phyloP scores from a whole-genome alignment of 345 rosid genomes.

The Eucalyptus cloeziana region DNA sequence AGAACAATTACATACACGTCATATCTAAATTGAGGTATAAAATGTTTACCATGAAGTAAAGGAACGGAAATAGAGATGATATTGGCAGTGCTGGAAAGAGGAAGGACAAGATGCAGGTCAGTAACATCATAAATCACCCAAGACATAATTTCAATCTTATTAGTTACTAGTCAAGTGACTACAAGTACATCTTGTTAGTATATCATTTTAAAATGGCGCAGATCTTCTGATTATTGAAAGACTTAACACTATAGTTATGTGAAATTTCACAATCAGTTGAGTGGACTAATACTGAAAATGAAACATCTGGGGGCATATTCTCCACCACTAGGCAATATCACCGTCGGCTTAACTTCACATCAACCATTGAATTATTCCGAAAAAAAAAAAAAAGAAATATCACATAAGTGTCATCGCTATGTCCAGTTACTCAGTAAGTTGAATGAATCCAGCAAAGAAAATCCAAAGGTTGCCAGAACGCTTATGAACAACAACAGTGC shows the following conservation, averaged over 20 bases:
- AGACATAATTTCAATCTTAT: not conserved
- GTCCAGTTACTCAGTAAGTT: not conserved
- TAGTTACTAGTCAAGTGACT: not conserved
- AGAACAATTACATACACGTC: not conserved
- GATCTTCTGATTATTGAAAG: not conserved
- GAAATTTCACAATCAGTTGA: not conserved
- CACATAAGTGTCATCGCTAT: not conserved
- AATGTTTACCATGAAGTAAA: conserved; percentile 72
- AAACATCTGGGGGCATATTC: not conserved
- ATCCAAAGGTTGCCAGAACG: not conserved
- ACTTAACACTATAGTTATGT: not conserved
- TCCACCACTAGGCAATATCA: not conserved
- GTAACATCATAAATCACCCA: not conserved
- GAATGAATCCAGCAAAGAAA: not conserved
- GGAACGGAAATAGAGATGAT: conserved; percentile 79
- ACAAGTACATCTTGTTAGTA: not conserved
- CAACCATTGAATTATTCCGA: not conserved
- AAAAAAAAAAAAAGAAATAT: not conserved
- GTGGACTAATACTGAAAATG: not conserved
- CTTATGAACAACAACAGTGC: not conserved
- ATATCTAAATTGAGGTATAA: not conserved
- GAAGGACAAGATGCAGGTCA: not conserved
- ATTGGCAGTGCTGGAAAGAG: conserved; percentile 71
- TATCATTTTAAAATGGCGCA: not conserved
- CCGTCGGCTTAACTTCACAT: not conserved